Evolutionary conservation across 495 filamentous ascomycete genomes (phyloP).

Genomic region (Penicillium malachiteum): DNA sequence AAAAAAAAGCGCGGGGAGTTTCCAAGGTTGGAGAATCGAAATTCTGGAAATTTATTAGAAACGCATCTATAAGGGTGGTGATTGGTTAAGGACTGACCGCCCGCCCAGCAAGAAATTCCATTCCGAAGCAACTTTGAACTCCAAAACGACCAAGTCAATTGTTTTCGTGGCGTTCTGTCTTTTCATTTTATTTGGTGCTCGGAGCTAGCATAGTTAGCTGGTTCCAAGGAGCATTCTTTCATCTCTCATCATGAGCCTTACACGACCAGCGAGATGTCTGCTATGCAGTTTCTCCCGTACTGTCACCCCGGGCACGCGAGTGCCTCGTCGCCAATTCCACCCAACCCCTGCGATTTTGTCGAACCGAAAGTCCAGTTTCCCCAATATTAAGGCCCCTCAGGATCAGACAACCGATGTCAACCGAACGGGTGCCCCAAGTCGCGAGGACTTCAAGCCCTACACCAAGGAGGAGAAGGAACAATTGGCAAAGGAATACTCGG

Average conservation of each 20-base stretch:
- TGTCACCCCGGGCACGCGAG: constrained; percentile 39
- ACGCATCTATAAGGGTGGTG: constrained; percentile 21
- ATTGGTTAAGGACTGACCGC: constrained; percentile 29
- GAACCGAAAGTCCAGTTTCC: constrained; percentile 36
- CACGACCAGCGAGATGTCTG: constrained; percentile 58
- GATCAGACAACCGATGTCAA: constrained; percentile 13
- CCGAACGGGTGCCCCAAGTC: constrained; percentile 24
- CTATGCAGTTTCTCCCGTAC: constrained; percentile 51
- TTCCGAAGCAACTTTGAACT: constrained; percentile 18
- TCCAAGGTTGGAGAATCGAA: constrained; percentile 7
- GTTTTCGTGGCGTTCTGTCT: constrained; percentile 15
- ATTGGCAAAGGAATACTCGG: constrained; percentile 68
- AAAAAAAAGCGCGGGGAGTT: constrained; percentile 6
- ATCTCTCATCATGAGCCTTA: constrained; percentile 53
- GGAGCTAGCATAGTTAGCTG: constrained; percentile 28
- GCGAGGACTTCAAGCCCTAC: constrained; percentile 59
- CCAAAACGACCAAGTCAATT: constrained; percentile 23
- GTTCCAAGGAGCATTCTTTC: constrained; percentile 16
- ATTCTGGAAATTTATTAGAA: constrained; percentile 35
- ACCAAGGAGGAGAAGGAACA: constrained; percentile 62
- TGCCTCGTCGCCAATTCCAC: constrained; percentile 54
- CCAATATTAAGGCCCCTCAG: constrained; percentile 21
- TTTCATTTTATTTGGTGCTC: constrained; percentile 20
- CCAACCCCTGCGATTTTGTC: constrained; percentile 37
- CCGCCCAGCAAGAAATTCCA: constrained; percentile 33